Conservation (phyloP, 306 rosid genomes). For the Prosopis cineraria region DNA sequence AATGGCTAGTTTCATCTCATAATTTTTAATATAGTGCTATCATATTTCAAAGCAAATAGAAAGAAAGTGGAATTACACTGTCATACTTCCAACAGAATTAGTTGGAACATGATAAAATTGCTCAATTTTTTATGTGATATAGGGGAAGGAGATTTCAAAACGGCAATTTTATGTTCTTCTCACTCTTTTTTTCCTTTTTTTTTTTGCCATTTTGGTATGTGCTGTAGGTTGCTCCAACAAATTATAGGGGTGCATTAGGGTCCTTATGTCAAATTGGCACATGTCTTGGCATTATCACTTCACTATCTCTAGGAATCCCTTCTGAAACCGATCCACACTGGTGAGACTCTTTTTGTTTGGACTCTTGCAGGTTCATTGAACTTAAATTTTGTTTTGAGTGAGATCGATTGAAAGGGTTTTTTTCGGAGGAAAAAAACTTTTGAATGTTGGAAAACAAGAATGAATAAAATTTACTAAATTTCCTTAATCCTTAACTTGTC, state of each 20-base stretch:
- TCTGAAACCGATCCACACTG: constrained; percentile 79
- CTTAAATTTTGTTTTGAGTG: not conserved
- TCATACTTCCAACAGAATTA: not conserved
- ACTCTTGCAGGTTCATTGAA: constrained; percentile 23
- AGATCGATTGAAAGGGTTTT: constrained; percentile 2
- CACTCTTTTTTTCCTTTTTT: not conserved
- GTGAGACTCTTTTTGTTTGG: constrained; percentile 49
- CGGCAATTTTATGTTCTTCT: constrained; percentile 1
- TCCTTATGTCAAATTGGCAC: constrained; percentile 82
- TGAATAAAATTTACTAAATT: constrained; percentile 21
- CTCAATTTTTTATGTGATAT: not conserved
- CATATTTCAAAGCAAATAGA: constrained; percentile 3
- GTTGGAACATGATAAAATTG: not conserved
- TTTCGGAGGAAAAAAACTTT: constrained; percentile 10
- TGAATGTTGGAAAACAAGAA: not conserved
- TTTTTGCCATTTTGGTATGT: constrained; percentile 11
- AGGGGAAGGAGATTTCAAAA: constrained; percentile 13
- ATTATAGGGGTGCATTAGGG: constrained; percentile 87
- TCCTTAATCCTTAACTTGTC: constrained; percentile 8
- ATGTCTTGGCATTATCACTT: constrained; percentile 86
- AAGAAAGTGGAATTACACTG: not conserved
- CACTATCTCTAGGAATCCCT: constrained; percentile 75
- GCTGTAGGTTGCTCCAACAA: constrained; percentile 85
- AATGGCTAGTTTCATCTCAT: not conserved
- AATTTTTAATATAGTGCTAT: constrained; percentile 6